Conservation (phyloP, 768 basidiomycete genomes). For the Neoboletus brunneissimus region DNA sequence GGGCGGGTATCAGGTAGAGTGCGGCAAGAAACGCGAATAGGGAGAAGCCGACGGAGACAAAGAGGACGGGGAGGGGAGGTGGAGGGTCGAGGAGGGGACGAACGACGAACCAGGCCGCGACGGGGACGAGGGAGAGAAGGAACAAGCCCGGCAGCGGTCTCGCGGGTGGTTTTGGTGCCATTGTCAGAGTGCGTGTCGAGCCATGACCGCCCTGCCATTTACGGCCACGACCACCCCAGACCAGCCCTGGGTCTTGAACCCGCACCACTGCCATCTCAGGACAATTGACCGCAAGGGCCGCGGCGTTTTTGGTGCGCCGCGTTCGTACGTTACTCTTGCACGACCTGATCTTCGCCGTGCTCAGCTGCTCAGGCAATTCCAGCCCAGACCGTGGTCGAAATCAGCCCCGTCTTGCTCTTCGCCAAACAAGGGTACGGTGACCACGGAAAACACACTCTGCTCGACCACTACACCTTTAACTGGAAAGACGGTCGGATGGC, state of each 20-base stretch:
- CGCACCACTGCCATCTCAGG: constrained; percentile 47
- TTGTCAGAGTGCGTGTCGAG: background rate
- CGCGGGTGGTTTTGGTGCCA: constrained; percentile 34
- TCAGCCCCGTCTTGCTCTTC: constrained; percentile 83
- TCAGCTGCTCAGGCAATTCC: constrained; percentile 34
- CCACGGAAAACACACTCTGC: constrained; percentile 59
- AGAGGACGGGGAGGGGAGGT: constrained; percentile 69
- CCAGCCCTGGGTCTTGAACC: constrained; percentile 36
- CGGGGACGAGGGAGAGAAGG: constrained; percentile 58
- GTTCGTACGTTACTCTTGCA: background rate
- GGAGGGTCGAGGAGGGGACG: constrained; percentile 68
- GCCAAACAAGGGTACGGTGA: constrained; percentile 62
- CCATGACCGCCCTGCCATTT: constrained; percentile 11
- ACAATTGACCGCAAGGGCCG: constrained; percentile 49
- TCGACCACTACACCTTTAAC: constrained; percentile 75
- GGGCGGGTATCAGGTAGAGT: constrained; percentile 74
- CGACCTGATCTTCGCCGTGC: constrained; percentile 27
- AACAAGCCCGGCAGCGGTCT: constrained; percentile 52
- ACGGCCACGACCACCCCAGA: constrained; percentile 3
- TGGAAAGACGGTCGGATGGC: constrained; percentile 78
- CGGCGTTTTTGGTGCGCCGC: constrained; percentile 57
- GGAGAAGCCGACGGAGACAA: constrained; percentile 80
- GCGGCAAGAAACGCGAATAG: constrained; percentile 78
- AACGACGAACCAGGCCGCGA: constrained; percentile 70
- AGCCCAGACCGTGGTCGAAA: constrained; percentile 68